phyloP scores from a whole-genome alignment of 2,329 filamentous ascomycete genomes.

The Dissoconium aciculare region DNA sequence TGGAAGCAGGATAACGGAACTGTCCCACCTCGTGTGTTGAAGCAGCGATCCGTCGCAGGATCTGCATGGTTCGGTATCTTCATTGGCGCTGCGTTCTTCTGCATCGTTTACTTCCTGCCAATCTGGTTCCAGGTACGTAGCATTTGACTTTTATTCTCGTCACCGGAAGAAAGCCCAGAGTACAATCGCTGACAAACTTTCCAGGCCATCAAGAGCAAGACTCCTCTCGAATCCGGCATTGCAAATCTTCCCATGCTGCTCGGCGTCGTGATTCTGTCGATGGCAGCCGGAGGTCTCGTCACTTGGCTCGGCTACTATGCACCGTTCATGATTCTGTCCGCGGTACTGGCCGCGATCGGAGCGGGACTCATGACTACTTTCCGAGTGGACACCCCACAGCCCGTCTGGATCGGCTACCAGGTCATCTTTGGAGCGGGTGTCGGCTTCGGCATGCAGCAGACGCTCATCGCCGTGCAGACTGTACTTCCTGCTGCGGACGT shows the following conservation, averaged over 20 bases:
- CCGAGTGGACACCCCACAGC: conserved; percentile 23
- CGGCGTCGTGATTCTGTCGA: conserved; percentile 30
- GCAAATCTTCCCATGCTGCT: conserved; percentile 35
- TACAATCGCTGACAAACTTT: too few species aligned
- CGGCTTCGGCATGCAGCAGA: conserved; percentile 35
- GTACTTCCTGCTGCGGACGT: conserved; percentile 30
- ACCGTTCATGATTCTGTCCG: conserved; percentile 31
- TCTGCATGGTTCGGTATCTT: conserved; percentile 21
- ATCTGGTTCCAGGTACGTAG: conserved; percentile 36
- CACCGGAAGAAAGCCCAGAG: too few species aligned
- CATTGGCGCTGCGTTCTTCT: conserved; percentile 25
- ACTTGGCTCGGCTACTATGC: conserved; percentile 35
- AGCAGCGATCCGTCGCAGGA: conserved; percentile 28
- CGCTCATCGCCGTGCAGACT: conserved; percentile 33
- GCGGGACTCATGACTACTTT: conserved; percentile 33
- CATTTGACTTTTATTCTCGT: too few species aligned
- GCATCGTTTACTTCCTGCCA: conserved; percentile 31
- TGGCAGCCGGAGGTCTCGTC: conserved; percentile 27
- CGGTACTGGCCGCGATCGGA: conserved; percentile 31
- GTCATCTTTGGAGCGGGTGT: conserved; percentile 27
- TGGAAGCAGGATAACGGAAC: conserved; percentile 31
- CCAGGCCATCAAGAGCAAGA: conserved; percentile 35
- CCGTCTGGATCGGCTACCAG: conserved; percentile 28
- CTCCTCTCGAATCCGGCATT: conserved; percentile 33
- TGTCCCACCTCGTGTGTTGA: conserved; percentile 32